phyloP scores from a whole-genome alignment of 169 alveolate genomes.

The Cardiosporidium cionae region DNA sequence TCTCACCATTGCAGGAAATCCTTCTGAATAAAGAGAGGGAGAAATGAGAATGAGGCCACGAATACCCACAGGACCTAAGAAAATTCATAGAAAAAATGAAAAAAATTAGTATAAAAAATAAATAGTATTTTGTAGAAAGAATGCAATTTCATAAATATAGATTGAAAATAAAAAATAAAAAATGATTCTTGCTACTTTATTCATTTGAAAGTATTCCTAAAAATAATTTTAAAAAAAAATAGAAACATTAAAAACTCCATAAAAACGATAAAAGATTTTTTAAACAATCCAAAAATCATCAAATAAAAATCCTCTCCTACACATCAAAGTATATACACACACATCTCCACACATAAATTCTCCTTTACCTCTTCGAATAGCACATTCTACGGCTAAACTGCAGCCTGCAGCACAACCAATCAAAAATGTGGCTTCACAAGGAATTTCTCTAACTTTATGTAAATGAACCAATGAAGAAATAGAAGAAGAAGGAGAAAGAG shows the following conservation, averaged over 20 bases:
- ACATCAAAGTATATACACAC: not conserved
- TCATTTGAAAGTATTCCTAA: no score
- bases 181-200: no score
- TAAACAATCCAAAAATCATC: not conserved
- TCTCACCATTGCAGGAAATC: not conserved
- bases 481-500: no score
- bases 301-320: not conserved
- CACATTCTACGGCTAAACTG: not conserved
- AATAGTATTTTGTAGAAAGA: no score
- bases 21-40: not conserved
- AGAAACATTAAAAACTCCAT: no score
- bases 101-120: no score
- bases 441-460: no score
- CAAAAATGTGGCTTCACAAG: no score
- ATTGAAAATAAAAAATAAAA: no score
- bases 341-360: not conserved
- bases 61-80: not conserved
- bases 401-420: not conserved
- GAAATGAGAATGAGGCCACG: not conserved
- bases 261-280: not conserved
- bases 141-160: no score
- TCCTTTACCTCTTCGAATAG: not conserved
- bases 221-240: no score
- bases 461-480: no score
- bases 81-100: not conserved